Evolutionary conservation across 129 eudicot genomes (phyloP).

Genomic region (Kitagawia praeruptora): DNA sequence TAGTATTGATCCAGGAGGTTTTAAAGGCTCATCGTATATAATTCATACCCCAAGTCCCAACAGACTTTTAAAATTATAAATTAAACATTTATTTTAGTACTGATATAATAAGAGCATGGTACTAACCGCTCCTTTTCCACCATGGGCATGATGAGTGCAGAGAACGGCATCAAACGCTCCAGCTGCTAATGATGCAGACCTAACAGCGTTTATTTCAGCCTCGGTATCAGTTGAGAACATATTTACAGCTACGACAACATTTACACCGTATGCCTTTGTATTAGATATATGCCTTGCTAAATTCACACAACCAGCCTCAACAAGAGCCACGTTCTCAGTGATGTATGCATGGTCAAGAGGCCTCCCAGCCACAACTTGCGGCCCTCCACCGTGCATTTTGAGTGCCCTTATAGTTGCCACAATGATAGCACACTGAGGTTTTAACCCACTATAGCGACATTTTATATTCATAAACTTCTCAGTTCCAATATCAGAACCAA

Average conservation of each 20-base stretch:
- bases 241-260: conserved; percentile 93
- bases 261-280: conserved; percentile 79
- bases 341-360: conserved; percentile 80
- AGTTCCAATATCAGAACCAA: conserved; percentile 92
- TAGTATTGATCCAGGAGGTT: neutral
- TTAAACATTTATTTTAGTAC: neutral
- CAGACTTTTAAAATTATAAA: neutral
- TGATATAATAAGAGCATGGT: neutral
- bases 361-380: conserved; percentile 83
- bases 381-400: conserved; percentile 99
- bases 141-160: conserved; percentile 94
- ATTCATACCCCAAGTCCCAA: neutral
- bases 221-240: conserved; percentile 78
- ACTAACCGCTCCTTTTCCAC: conserved; percentile 99
- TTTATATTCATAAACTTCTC: conserved; percentile 97
- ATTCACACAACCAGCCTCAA: conserved; percentile 86
- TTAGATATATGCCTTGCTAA: conserved; percentile 72
- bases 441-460: conserved; percentile 87
- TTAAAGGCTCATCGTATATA: neutral
- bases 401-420: conserved; percentile 97
- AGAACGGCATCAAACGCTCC: conserved; percentile 96
- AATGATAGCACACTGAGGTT: conserved; percentile 87
- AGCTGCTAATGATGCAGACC: conserved; percentile 60
- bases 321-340: conserved; percentile 76
- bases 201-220: conserved; percentile 73